Percentiles rank a stretch among this genome's conserved stretches.
Conservation (phyloP, 2,329 filamentous ascomycete genomes). For the Verticillium tricorpus region DNA sequence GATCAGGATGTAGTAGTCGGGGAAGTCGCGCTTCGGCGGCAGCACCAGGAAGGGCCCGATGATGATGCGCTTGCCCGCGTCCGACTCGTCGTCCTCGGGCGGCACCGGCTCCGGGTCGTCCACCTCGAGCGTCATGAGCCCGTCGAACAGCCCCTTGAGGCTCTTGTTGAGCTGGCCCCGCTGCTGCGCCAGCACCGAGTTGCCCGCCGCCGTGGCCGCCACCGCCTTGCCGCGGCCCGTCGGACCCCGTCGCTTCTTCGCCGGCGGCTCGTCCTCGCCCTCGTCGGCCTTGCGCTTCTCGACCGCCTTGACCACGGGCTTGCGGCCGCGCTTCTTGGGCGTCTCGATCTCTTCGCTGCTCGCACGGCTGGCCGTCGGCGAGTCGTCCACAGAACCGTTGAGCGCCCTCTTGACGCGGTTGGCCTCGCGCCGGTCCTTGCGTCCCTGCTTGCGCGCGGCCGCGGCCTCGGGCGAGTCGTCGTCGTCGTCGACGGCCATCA, state of each 20-base stretch:
- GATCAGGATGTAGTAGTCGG: slow-evolving; percentile 94
- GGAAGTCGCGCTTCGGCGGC: slow-evolving; percentile 82
- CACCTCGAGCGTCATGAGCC: slow-evolving; percentile 79
- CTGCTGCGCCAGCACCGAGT: slow-evolving; percentile 43
- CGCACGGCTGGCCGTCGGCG: slow-evolving; percentile 73
- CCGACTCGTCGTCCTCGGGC: slow-evolving; percentile 53
- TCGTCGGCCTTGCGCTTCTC: slow-evolving; percentile 89
- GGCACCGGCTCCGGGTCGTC: slow-evolving; percentile 58
- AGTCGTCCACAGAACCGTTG: slow-evolving; percentile 52
- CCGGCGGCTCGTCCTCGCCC: slow-evolving; percentile 69
- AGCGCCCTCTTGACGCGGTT: slow-evolving; percentile 65
- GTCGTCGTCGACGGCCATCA: slow-evolving; percentile 95
- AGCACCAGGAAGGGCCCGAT: slow-evolving; percentile 93
- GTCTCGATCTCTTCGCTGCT: slow-evolving; percentile 74
- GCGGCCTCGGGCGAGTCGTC: slow-evolving; percentile 93
- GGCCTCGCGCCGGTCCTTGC: slow-evolving; percentile 71
- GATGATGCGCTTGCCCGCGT: slow-evolving; percentile 66
- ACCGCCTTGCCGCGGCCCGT: slow-evolving; percentile 64
- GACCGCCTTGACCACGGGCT: slow-evolving; percentile 60
- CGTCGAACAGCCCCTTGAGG: slow-evolving; percentile 71
- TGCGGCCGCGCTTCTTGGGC: slow-evolving; percentile 80
- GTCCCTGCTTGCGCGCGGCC: slow-evolving; percentile 81
- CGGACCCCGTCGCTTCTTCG: slow-evolving; percentile 73
- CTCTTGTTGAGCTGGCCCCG: slow-evolving; percentile 77
- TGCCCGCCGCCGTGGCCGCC: slow-evolving; percentile 24